These are phyloP conservation scores for Cladosporium sp. DNA, from an alignment of 2,329 filamentous ascomycete species.

Conservation along the genomic window DNA sequence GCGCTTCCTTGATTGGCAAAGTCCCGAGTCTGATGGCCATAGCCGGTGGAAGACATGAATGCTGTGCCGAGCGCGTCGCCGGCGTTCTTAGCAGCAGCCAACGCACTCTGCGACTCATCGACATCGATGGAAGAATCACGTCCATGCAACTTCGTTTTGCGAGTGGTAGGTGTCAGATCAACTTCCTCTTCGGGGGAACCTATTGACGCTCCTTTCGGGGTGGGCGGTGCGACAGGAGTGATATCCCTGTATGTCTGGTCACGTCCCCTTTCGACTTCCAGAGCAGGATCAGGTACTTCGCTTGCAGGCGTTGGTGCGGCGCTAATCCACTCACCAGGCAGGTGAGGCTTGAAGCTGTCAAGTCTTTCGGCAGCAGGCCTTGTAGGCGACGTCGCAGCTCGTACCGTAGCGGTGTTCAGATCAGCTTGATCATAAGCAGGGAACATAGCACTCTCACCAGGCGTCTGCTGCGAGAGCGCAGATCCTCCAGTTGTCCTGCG, in stretches of 20 bases:
- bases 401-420: neutral
- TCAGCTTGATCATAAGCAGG: neutral
- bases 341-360: slow-evolving; percentile 50
- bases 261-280: neutral
- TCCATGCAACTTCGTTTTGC: slow-evolving; percentile 34
- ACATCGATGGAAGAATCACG: slow-evolving; percentile 23
- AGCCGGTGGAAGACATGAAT: slow-evolving; percentile 42
- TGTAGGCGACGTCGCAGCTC: neutral
- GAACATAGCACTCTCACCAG: neutral
- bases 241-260: neutral
- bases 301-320: slow-evolving; percentile 44
- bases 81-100: slow-evolving; percentile 47
- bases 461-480: neutral
- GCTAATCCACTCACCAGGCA: slow-evolving; percentile 57
- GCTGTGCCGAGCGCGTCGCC: slow-evolving; percentile 51
- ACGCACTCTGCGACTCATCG: slow-evolving; percentile 21
- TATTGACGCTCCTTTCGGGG: neutral
- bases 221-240: slow-evolving; percentile 8
- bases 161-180: slow-evolving; percentile 37
- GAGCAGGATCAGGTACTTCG: slow-evolving; percentile 32
- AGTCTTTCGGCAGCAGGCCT: slow-evolving; percentile 15
- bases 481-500: slow-evolving; percentile 21
- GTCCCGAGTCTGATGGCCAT: slow-evolving; percentile 36
- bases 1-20: slow-evolving; percentile 32
- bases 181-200: slow-evolving; percentile 23